Evolutionary conservation across 176 grass and related monocot species (phyloP).

Genomic region (Carex pumila): DNA sequence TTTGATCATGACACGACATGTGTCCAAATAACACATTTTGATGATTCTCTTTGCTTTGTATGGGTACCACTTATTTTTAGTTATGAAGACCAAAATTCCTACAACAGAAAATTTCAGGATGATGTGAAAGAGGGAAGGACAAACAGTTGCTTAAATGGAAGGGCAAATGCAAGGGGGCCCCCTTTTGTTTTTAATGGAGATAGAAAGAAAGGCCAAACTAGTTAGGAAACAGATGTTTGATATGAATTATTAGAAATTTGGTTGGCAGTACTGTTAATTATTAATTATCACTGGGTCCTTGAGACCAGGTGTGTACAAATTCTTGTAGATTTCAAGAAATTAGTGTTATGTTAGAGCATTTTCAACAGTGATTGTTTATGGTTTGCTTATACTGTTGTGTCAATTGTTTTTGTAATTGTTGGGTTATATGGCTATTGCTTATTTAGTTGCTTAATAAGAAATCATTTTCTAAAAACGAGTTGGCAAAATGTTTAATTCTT

Average conservation of each 20-base stretch:
- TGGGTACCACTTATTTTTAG: no score
- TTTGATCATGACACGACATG: no score
- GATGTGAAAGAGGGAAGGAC: background rate
- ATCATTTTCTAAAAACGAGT: no score
- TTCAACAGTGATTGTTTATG: no score
- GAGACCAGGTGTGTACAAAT: background rate
- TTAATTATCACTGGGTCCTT: background rate
- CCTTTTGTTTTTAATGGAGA: constrained; percentile 1
- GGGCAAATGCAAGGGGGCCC: background rate
- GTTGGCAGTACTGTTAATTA: background rate
- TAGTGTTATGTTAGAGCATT: background rate
- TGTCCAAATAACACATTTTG: no score
- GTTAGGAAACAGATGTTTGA: background rate
- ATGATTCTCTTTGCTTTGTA: no score
- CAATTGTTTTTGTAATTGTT: no score
- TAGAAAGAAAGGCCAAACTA: constrained; percentile 7
- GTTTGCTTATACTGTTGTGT: no score
- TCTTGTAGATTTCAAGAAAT: background rate
- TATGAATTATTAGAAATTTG: constrained; percentile 2
- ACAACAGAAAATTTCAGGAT: background rate
- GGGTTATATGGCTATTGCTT: no score
- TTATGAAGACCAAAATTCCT: no score
- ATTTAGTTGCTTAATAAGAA: no score
- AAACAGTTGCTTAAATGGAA: background rate
- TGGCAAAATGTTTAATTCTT: no score